Percentiles rank a stretch among this genome's conserved stretches.
Conservation (phyloP, 176 grass and related monocot species). For the Oryza nivara region DNA sequence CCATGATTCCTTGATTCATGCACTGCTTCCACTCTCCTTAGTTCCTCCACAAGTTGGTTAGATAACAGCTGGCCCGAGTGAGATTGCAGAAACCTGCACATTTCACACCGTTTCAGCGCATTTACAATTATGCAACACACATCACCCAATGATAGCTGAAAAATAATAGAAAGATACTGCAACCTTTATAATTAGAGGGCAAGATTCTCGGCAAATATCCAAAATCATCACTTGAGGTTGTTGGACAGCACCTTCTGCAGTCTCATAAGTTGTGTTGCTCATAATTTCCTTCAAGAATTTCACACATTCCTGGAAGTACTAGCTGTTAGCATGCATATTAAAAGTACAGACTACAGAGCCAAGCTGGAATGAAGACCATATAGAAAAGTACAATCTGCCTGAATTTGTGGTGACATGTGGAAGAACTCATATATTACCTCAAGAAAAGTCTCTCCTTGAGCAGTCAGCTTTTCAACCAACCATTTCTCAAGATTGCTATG, state of each 20-base stretch:
- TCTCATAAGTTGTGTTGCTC: conserved; percentile 43
- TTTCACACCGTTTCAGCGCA: conserved; percentile 18
- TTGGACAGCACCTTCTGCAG: conserved; percentile 45
- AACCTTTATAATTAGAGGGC: conserved; percentile 85
- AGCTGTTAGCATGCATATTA: conserved; percentile 29
- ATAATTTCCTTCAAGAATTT: conserved; percentile 80
- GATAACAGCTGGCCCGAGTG: conserved; percentile 68
- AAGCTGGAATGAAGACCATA: conserved; percentile 12
- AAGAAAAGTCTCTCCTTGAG: conserved; percentile 65
- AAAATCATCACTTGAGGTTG: conserved; percentile 46
- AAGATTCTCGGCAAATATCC: conserved; percentile 63
- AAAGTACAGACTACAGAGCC: conserved; percentile 22
- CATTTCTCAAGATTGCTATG: conserved; percentile 88
- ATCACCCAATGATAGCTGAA: conserved; percentile 9
- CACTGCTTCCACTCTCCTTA: conserved; percentile 63
- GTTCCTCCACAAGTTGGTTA: conserved; percentile 71
- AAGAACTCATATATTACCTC: conserved; percentile 67
- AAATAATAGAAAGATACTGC: conserved; percentile 8
- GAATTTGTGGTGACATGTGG: neutral
- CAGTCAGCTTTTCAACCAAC: conserved; percentile 71
- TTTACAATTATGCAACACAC: conserved; percentile 38
- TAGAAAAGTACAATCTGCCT: conserved; percentile 4
- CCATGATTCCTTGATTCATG: conserved; percentile 57
- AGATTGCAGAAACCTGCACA: conserved; percentile 74
- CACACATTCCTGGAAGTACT: conserved; percentile 66